phyloP scores from a whole-genome alignment of 2,329 filamentous ascomycete genomes.

The Zymoseptoria passerinii region DNA sequence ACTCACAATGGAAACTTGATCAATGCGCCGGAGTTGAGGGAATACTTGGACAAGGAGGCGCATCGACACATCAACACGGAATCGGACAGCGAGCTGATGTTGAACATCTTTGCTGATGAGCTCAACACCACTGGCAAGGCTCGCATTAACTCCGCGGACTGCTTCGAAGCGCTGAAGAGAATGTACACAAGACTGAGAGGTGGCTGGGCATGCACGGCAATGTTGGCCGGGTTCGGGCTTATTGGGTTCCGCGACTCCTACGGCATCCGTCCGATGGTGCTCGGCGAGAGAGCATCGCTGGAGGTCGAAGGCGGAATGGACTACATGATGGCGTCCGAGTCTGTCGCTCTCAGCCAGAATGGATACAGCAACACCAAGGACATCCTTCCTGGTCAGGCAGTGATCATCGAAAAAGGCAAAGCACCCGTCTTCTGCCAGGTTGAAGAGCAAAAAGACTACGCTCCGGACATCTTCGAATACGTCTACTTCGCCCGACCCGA shows the following conservation, averaged over 20 bases:
- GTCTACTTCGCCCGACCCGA: conserved; percentile 84
- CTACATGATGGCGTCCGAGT: conserved; percentile 89
- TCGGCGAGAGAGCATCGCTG: conserved; percentile 57
- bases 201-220: conserved; percentile 71
- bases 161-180: conserved; percentile 61
- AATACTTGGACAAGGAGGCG: conserved; percentile 66
- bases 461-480: conserved; percentile 80
- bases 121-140: conserved; percentile 73
- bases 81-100: conserved; percentile 76
- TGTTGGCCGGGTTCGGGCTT: conserved; percentile 74
- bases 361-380: conserved; percentile 70
- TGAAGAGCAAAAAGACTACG: conserved; percentile 58
- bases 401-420: conserved; percentile 73
- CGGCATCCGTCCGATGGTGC: conserved; percentile 73
- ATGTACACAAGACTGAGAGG: conserved; percentile 69
- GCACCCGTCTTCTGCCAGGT: conserved; percentile 70
- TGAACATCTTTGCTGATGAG: conserved; percentile 81
- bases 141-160: conserved; percentile 68
- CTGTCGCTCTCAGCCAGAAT: conserved; percentile 71
- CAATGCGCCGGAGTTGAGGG: conserved; percentile 62
- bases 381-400: conserved; percentile 74
- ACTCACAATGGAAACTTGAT: conserved; percentile 85
- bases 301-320: conserved; percentile 51
- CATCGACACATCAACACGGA: conserved; percentile 86
- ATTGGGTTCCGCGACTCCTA: conserved; percentile 72